A percentile compares a stretch with the other conserved stretches of the same genome.
phyloP scores from a whole-genome alignment of 73 alveolate species.

The Paramecium caudatum region DNA sequence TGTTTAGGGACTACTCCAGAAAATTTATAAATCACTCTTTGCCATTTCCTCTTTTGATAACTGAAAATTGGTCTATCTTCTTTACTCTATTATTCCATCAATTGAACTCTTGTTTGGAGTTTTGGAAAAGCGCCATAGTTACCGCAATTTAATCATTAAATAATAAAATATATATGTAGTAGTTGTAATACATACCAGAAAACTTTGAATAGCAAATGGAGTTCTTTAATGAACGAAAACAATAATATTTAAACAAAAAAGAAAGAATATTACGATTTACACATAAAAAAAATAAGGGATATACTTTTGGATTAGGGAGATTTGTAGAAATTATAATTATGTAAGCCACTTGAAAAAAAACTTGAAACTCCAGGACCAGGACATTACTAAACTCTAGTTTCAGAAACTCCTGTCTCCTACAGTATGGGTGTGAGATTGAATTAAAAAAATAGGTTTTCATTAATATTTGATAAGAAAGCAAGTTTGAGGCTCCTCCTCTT shows the following conservation, averaged over 20 bases:
- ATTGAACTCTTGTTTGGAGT: not conserved
- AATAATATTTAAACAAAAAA: not conserved
- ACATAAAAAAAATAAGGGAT: slow-evolving; percentile 15
- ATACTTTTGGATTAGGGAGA: slow-evolving; percentile 40
- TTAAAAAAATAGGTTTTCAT: not conserved
- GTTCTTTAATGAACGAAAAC: slow-evolving; percentile 20
- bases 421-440: slow-evolving; percentile 49
- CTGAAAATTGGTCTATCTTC: slow-evolving; percentile 10
- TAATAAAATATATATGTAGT: too few species aligned
- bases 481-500: slow-evolving; percentile 57
- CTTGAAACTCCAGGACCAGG: slow-evolving; percentile 65
- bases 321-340: not conserved
- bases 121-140: slow-evolving; percentile 11
- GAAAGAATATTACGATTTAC: not conserved
- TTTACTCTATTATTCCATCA: slow-evolving; percentile 48
- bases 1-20: slow-evolving; percentile 52
- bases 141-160: not conserved
- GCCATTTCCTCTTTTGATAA: not conserved
- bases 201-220: slow-evolving; percentile 13
- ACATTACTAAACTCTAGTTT: not conserved
- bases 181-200: not conserved
- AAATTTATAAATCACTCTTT: slow-evolving; percentile 26
- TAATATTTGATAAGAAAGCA: not conserved
- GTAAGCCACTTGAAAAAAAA: not conserved
- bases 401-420: slow-evolving; percentile 22